Evolutionary conservation across 805 yeast species (phyloP), one percentile per base, ranked within the genome.

Genomic region (Starmerella ratchasimensis): DNA sequence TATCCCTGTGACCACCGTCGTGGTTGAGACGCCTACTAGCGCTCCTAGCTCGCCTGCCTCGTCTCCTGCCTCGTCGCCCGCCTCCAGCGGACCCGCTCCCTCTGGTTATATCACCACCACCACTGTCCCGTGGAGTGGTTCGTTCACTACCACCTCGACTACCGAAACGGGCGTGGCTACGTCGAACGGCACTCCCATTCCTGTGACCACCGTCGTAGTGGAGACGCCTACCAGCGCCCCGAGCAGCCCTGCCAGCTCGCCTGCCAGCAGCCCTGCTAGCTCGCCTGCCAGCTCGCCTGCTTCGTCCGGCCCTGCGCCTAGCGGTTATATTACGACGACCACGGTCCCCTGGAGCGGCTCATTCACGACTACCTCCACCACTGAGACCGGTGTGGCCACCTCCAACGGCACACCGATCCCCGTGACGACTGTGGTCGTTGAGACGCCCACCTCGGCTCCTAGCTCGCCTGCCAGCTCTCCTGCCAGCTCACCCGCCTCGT

Each of bases 21-120:
- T 7, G n/a, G 19, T 33, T 8, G 35, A 33, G 29, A 33, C 35
- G 3, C 35, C 35, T 11, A 14, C 27, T n/a, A n/a, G n/a, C n/a
- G n/a, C 31, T 27, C 15, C 36, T 4, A 26, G 16, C 31, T 23
- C 29, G 10, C 16, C 36, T 4, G 8, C 36, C 6, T 29, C 31
- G 7, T 5, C 18, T n/a, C n/a, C n/a, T n/a, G n/a, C n/a, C n/a
- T n/a, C n/a, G n/a, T n/a, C n/a, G n/a, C n/a, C n/a, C n/a, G n/a
- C 5, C 27, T 11, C 13, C 20, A 6, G 6, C n/a, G 27, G 27
- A 24, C 27, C 27, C 11, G 27, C n/a, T 11, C 11, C 27, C 11
- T 11, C 19, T 6, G 7, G 8, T 17, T 23, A 11, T 23, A 22
- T 19, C 5, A 29, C 15, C 32, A 20, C 23, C 11, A 29, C 32